Percentiles rank a stretch among this genome's conserved stretches.
These are phyloP conservation scores for Cadophora gregata DNA, from an alignment of 2,329 filamentous ascomycete genomes.

Conservation along the genomic window DNA sequence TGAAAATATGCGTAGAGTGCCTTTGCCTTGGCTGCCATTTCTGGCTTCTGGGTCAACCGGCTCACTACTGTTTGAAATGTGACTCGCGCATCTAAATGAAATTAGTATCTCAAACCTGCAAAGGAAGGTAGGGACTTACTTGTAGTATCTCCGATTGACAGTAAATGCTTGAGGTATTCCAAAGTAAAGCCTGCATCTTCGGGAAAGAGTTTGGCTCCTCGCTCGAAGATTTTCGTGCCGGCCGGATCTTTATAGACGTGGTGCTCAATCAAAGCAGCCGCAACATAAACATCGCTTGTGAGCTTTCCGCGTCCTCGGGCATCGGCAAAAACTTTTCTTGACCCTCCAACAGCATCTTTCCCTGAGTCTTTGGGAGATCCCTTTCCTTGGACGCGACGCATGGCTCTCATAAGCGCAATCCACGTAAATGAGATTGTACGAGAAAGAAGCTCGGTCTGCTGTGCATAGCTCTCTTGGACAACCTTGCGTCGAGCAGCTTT, in stretches of 20 bases:
- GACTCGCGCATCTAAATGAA: constrained; percentile 77
- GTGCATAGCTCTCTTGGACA: constrained; percentile 70
- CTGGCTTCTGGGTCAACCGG: constrained; percentile 77
- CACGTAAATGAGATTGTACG: constrained; percentile 90
- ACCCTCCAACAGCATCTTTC: constrained; percentile 56
- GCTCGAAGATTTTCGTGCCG: constrained; percentile 94
- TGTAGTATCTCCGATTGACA: constrained; percentile 89
- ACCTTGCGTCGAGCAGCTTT: constrained; percentile 66
- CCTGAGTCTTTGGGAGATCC: constrained; percentile 54
- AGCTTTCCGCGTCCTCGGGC: constrained; percentile 86
- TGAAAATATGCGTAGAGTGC: constrained; percentile 91
- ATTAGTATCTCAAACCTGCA: constrained; percentile 33
- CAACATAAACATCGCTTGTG: constrained; percentile 93
- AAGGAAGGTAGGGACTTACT: constrained; percentile 63
- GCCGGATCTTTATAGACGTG: constrained; percentile 94
- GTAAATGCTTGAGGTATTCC: constrained; percentile 94
- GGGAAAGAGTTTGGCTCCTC: constrained; percentile 90
- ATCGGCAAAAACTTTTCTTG: constrained; percentile 87
- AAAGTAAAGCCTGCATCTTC: constrained; percentile 93
- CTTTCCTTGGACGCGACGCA: constrained; percentile 92
- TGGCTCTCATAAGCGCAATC: constrained; percentile 93
- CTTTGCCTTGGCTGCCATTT: constrained; percentile 77
- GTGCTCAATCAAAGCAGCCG: constrained; percentile 90
- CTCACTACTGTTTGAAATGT: constrained; percentile 96
- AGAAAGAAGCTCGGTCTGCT: constrained; percentile 77